Conservation (phyloP, 208 protist species). For the Crithidia acanthocephali region DNA sequence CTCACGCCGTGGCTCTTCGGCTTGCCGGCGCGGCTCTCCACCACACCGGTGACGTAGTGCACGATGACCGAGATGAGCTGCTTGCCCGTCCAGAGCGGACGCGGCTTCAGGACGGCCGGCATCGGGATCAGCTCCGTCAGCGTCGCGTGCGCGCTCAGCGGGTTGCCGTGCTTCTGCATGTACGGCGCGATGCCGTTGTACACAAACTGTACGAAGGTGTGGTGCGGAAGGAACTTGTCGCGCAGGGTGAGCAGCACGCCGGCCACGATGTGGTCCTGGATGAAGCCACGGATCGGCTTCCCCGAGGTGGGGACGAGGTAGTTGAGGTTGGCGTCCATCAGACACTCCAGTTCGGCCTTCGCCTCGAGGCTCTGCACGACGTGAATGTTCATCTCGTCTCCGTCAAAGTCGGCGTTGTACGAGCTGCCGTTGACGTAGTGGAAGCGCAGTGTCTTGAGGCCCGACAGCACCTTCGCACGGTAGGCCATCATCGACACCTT, state of each 20-base stretch:
- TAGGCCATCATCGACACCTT: constrained; percentile 99
- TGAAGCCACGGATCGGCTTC: constrained; percentile 99
- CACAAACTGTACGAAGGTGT: constrained; percentile 95
- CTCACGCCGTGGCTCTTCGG: constrained; percentile 68
- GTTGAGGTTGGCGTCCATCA: constrained; percentile 97
- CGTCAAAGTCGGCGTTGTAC: constrained; percentile 99
- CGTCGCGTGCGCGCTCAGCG: constrained; percentile 41
- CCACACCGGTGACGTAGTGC: constrained; percentile 73
- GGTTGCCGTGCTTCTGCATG: constrained; percentile 59
- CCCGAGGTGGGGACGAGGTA: constrained; percentile 97
- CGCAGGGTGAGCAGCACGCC: constrained; percentile 97
- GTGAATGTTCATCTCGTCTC: constrained; percentile 99
- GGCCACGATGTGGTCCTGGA: constrained; percentile 99
- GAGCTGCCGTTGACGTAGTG: constrained; percentile 99
- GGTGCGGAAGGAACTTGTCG: constrained; percentile 96
- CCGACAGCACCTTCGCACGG: constrained; percentile 92
- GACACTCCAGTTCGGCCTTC: constrained; percentile 93
- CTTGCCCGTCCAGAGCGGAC: constrained; percentile 97
- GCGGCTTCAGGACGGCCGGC: constrained; percentile 96
- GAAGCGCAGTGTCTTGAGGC: constrained; percentile 97
- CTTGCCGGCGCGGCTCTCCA: constrained; percentile 23
- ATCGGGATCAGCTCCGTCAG: constrained; percentile 80
- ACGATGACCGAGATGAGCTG: constrained; percentile 96
- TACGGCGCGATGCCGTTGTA: constrained; percentile 91
- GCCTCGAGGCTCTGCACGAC: constrained; percentile 97